phyloP scores from a whole-genome alignment of 2,329 filamentous ascomycete genomes.

The Byssochlamys sp. region DNA sequence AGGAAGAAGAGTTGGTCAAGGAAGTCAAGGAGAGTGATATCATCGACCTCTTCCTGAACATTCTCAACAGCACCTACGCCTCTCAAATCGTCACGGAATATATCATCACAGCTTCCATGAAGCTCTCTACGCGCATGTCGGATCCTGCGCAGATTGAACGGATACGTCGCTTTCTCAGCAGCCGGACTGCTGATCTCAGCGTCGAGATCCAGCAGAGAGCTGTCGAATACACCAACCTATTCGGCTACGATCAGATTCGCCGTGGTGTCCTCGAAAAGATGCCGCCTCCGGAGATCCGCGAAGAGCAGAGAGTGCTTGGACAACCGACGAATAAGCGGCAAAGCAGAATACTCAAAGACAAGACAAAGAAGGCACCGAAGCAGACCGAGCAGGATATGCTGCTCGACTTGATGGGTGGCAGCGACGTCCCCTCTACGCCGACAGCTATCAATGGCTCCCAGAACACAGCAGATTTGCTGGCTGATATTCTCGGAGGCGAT shows the following conservation, averaged over 20 bases:
- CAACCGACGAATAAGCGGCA: conserved; percentile 62
- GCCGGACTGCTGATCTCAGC: conserved; percentile 75
- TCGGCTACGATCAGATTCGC: conserved; percentile 76
- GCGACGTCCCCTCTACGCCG: conserved; percentile 53
- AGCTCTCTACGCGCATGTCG: conserved; percentile 77
- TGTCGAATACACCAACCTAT: conserved; percentile 92
- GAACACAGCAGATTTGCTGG: conserved; percentile 77
- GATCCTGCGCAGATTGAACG: conserved; percentile 80
- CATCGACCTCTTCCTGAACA: conserved; percentile 81
- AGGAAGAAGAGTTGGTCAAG: conserved; percentile 80
- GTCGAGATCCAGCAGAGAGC: conserved; percentile 93
- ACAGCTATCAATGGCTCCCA: conserved; percentile 48
- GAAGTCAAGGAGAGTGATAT: conserved; percentile 80
- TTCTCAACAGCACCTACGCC: conserved; percentile 88
- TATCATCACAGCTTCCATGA: conserved; percentile 89
- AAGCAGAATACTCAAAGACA: conserved; percentile 57
- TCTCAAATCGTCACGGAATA: conserved; percentile 89
- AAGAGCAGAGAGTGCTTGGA: conserved; percentile 83
- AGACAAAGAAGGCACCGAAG: conserved; percentile 65
- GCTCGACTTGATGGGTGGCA: conserved; percentile 81
- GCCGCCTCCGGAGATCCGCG: conserved; percentile 92
- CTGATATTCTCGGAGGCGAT: conserved; percentile 77
- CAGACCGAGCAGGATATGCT: conserved; percentile 85
- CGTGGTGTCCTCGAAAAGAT: conserved; percentile 91
- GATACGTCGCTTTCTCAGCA: conserved; percentile 65